Conservation (phyloP, 2,329 filamentous ascomycete genomes). For the Teratosphaeria pseudoeucalypti region DNA sequence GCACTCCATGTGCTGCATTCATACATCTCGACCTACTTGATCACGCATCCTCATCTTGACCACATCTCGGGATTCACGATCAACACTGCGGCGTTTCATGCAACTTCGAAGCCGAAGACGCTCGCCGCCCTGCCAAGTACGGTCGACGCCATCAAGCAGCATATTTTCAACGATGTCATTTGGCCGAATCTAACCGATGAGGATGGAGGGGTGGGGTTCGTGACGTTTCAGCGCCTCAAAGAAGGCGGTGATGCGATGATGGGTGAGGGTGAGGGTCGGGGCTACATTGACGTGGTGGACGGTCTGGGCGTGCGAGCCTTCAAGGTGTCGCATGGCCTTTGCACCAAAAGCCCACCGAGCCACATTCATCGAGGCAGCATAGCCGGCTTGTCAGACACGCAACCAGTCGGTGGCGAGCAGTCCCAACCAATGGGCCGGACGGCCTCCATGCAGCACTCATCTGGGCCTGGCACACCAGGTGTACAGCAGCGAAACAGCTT, state of each 20-base stretch:
- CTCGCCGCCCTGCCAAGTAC: slow-evolving; percentile 78
- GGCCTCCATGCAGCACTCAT: slow-evolving; percentile 15
- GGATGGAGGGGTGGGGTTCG: slow-evolving; percentile 82
- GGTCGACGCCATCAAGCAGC: slow-evolving; percentile 82
- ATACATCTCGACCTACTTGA: slow-evolving; percentile 77
- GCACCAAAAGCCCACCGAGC: slow-evolving; percentile 51
- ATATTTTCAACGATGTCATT: slow-evolving; percentile 96
- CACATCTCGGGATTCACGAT: slow-evolving; percentile 86
- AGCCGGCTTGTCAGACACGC: slow-evolving; percentile 28
- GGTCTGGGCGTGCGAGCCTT: slow-evolving; percentile 82
- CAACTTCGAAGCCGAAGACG: slow-evolving; percentile 66
- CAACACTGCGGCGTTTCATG: slow-evolving; percentile 80
- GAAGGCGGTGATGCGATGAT: slow-evolving; percentile 81
- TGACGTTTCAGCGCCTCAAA: slow-evolving; percentile 79
- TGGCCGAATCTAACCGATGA: slow-evolving; percentile 98
- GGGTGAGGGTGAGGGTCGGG: slow-evolving; percentile 66
- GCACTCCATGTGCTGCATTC: slow-evolving; percentile 68
- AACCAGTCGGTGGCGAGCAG: slow-evolving; percentile 19
- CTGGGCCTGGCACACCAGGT: slow-evolving; percentile 22
- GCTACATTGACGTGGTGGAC: slow-evolving; percentile 81
- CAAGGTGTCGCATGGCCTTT: slow-evolving; percentile 81
- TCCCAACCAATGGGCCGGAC: slow-evolving; percentile 12
- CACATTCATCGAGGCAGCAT: slow-evolving; percentile 34
- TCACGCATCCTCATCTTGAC: slow-evolving; percentile 95
- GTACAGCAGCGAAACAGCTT: slow-evolving; percentile 14